Evolutionary conservation across 2,329 filamentous ascomycete genomes (phyloP).

Genomic region (Diaporthe ilicicola): DNA sequence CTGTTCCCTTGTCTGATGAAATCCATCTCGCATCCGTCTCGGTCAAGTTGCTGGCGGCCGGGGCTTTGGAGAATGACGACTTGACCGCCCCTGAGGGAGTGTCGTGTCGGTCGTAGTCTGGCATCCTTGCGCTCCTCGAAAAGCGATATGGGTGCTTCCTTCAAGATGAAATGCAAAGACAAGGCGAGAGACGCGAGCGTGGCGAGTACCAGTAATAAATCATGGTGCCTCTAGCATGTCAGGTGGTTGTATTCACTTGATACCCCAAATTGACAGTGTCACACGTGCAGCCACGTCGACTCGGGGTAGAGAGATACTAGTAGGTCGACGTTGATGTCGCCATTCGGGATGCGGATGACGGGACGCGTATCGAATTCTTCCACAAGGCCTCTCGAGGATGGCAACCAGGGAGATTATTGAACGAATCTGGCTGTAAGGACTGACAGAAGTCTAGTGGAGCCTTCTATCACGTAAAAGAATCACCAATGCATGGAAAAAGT

Average conservation of each 20-base stretch:
- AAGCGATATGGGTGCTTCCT: background rate
- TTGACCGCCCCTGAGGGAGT: too few relatives aligned
- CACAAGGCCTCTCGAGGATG: background rate
- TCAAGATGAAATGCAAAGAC: background rate
- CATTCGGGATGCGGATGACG: background rate
- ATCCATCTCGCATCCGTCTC: background rate
- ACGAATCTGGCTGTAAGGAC: background rate
- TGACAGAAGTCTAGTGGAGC: background rate
- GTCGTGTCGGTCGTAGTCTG: background rate
- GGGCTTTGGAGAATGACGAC: background rate
- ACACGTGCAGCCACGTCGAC: background rate
- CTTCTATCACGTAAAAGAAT: conserved; percentile 3
- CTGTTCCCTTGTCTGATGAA: background rate
- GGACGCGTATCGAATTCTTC: background rate
- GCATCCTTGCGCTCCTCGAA: background rate
- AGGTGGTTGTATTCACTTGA: background rate
- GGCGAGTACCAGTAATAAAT: background rate
- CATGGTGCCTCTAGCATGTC: background rate
- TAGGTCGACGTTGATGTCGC: background rate
- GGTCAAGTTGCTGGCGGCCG: background rate
- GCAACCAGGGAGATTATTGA: background rate
- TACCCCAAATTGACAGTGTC: background rate
- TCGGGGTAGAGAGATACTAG: background rate
- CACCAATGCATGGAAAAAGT: background rate
- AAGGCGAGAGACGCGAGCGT: too few relatives aligned